Conservation (phyloP, 2,329 filamentous ascomycete species). For the Monosporascus sp. region DNA sequence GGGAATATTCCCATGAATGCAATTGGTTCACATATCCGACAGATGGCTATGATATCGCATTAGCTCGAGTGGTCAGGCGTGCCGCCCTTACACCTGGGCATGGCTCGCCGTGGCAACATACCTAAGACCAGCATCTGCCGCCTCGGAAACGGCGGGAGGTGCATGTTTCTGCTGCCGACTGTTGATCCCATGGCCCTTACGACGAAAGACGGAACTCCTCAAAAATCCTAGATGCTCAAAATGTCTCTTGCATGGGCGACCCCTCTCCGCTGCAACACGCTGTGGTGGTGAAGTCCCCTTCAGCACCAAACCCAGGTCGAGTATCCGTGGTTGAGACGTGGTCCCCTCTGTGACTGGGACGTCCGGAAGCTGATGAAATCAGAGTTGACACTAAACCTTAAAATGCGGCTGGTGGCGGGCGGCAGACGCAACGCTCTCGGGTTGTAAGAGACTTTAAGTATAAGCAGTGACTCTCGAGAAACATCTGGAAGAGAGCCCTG, state of each 20-base stretch:
- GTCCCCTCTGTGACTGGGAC: no score
- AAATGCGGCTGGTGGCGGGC: no score
- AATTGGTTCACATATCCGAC: slow-evolving; percentile 96
- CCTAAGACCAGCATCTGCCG: slow-evolving; percentile 33
- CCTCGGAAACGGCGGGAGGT: slow-evolving; percentile 29
- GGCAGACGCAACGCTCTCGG: no score
- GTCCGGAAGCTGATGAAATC: no score
- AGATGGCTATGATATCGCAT: slow-evolving; percentile 57
- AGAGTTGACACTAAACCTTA: no score
- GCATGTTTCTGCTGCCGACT: slow-evolving; percentile 6
- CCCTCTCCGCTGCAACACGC: not conserved
- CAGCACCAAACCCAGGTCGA: no score
- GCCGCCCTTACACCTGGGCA: not conserved
- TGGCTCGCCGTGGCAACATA: slow-evolving; percentile 14
- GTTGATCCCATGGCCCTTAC: slow-evolving; percentile 14
- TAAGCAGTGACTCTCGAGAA: no score
- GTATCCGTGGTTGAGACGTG: no score
- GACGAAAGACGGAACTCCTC: slow-evolving; percentile 15
- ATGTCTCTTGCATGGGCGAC: not conserved
- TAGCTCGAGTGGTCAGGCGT: slow-evolving; percentile 1
- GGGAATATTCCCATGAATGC: slow-evolving; percentile 99
- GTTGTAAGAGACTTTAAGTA: no score
- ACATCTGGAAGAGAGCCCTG: no score
- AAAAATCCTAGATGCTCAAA: slow-evolving; percentile 1
- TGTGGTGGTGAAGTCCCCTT: no score